Conservation (phyloP, 1,139 yeast genomes). For the Geotrichum aggregatum region DNA sequence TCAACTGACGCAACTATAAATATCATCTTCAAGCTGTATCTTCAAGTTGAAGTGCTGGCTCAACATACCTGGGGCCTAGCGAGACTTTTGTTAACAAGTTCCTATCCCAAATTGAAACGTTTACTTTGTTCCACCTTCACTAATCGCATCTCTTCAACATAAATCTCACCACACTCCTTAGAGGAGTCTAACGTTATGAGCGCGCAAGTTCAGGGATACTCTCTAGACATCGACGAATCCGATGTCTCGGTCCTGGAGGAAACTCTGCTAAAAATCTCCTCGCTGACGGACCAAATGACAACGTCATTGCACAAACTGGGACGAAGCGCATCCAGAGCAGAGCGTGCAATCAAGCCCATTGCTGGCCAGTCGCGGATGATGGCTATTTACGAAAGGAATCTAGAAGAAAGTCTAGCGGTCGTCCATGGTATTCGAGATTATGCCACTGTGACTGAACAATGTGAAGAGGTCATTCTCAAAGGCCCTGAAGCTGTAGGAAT, state of each 20-base stretch:
- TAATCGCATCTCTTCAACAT: background rate
- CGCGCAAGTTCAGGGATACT: constrained; percentile 16
- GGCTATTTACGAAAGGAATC: constrained; percentile 49
- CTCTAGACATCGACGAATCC: constrained; percentile 55
- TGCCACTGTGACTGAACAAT: constrained; percentile 46
- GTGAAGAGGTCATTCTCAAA: constrained; percentile 26
- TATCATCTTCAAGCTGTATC: too few species aligned
- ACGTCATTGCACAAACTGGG: constrained; percentile 55
- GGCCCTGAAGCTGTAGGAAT: constrained; percentile 30
- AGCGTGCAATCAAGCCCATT: constrained; percentile 65
- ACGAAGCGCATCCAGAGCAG: constrained; percentile 57
- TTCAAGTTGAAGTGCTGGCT: background rate
- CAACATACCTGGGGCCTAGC: background rate
- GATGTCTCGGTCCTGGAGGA: constrained; percentile 80
- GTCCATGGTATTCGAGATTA: constrained; percentile 62
- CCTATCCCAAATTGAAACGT: background rate
- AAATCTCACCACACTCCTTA: background rate
- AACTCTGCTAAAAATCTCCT: constrained; percentile 57
- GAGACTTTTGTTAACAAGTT: background rate
- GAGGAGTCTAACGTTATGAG: constrained; percentile 7
- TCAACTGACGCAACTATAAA: too few species aligned
- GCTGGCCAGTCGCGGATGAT: constrained; percentile 58
- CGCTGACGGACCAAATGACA: constrained; percentile 54
- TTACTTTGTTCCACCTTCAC: background rate
- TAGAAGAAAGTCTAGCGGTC: constrained; percentile 57